phyloP scores from a whole-genome alignment of 2,329 filamentous ascomycete species.

The Samsoniella hepiali region DNA sequence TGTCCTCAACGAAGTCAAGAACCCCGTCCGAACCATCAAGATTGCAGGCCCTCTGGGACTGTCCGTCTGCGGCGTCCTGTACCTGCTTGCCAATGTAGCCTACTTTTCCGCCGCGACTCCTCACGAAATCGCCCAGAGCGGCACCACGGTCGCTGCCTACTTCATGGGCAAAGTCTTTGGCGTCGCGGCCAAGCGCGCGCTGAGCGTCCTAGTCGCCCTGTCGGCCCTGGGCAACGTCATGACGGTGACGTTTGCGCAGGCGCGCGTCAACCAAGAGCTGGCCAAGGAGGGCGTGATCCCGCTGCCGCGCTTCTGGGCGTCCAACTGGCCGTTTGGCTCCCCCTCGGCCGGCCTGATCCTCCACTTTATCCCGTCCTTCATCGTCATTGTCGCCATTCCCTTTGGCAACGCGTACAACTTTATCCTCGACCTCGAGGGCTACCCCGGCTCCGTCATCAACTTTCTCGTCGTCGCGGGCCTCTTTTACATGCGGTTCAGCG shows the following conservation, averaged over 20 bases:
- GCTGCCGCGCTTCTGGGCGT: conserved; percentile 22
- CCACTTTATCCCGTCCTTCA: conserved; percentile 23
- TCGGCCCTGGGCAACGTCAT: conserved; percentile 23
- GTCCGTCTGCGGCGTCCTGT: conserved; percentile 21
- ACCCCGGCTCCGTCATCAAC: conserved; percentile 21
- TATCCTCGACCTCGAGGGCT: conserved; percentile 22
- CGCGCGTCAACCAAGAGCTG: conserved; percentile 23
- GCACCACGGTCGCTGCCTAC: conserved; percentile 22
- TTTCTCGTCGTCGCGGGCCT: conserved; percentile 22
- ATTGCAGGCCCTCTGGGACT: conserved; percentile 22
- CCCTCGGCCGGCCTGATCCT: conserved; percentile 21
- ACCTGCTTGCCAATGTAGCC: conserved; percentile 22
- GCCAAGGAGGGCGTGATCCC: conserved; percentile 23
- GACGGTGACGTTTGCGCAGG: conserved; percentile 22
- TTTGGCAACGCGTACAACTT: conserved; percentile 23
- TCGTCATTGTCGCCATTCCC: conserved; percentile 24
- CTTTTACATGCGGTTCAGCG: conserved; percentile 22
- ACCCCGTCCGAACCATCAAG: conserved; percentile 22
- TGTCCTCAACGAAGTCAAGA: conserved; percentile 22
- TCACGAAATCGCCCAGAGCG: conserved; percentile 20
- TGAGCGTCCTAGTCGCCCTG: conserved; percentile 22
- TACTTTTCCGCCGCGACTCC: conserved; percentile 22
- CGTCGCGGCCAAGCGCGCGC: conserved; percentile 19
- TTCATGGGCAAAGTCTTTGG: conserved; percentile 23
- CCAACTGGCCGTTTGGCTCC: conserved; percentile 22